Evolutionary conservation across 768 basidiomycete species (phyloP), one percentile per base, ranked within the genome.

Genomic region (Solioccasus polychromus): DNA sequence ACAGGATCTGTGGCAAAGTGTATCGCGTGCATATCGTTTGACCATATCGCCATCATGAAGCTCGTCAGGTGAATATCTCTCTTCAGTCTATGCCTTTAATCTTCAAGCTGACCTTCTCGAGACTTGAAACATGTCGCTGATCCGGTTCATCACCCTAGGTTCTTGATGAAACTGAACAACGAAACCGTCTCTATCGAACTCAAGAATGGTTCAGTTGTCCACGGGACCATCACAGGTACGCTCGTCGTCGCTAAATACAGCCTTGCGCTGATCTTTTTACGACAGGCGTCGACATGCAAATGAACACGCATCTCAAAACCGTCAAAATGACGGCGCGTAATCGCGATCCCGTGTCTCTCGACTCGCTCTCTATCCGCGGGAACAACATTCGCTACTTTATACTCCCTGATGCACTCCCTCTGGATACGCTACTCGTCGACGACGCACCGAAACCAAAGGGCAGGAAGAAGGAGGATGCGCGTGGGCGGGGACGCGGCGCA

Each of bases 81-180:
- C 23, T 42, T 35, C 39, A 34, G 20, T 45, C 17, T 46, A 10
- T 22, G 24, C 44, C 40, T 34, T 43, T 28, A 38, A 39, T 29
- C 37, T 42, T 47, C 52, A 18, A 45, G 37, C 35, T 52, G 47
- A 55, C 19, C 22, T 5, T 18, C n/a, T 4, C 8, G 14, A 31
- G 11, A 9, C 30, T 9, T 31, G 8, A 35, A 50, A 43, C 43
- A 37, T 26, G 45, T 44, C 34, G 35, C 58, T 63, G 61, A 62
- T 47, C 24, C 55, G 35, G 34, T 52, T 50, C 32, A 37, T 52
- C 28, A 18, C 28, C 45, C 24, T 62, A 95, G 92, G 68, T 97
- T 95, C 74, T 80, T 96, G 77, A 99, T 98, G 95, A 99, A 98
- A 78, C 72, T 99, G 73, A 95, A 96, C 79, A 97, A 97, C 67